Conservation (phyloP, 2,329 filamentous ascomycete genomes). For the Apiospora koreana region DNA sequence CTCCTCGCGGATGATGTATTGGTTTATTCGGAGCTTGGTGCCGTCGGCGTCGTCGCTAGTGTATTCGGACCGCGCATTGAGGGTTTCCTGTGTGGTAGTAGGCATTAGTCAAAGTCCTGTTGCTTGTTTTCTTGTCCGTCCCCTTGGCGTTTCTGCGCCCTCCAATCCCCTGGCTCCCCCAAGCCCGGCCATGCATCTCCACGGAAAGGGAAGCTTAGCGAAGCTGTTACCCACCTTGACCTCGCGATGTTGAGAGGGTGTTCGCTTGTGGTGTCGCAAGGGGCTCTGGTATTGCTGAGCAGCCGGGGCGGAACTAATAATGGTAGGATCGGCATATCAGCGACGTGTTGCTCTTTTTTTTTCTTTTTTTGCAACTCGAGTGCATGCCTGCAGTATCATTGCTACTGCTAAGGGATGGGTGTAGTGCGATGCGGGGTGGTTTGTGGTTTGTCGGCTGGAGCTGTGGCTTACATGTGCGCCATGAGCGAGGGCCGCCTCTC, state of each 20-base stretch:
- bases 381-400: not conserved
- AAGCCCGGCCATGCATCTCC: not conserved
- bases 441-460: not conserved
- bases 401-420: not conserved
- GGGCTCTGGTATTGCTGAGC: slow-evolving; percentile 50
- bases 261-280: slow-evolving; percentile 58
- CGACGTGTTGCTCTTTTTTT: not conserved
- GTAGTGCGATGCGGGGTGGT: not conserved
- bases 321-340: not conserved
- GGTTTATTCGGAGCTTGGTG: slow-evolving; percentile 86
- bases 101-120: slow-evolving; percentile 10
- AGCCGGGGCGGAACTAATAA: slow-evolving; percentile 45
- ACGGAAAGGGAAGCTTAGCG: not conserved
- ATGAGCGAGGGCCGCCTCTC: slow-evolving; percentile 34
- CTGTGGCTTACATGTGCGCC: slow-evolving; percentile 43
- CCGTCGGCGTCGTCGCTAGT: slow-evolving; percentile 88
- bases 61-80: slow-evolving; percentile 87
- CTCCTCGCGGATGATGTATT: slow-evolving; percentile 91
- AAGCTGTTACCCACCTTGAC: slow-evolving; percentile 52
- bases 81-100: slow-evolving; percentile 67
- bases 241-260: slow-evolving; percentile 58
- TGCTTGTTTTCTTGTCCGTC: not conserved
- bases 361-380: not conserved
- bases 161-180: not conserved
- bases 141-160: not conserved